Evolutionary conservation across 1,284 basidiomycete genomes (phyloP), one percentile per base, ranked within the genome.

Genomic region (Farysia itapuensis): DNA sequence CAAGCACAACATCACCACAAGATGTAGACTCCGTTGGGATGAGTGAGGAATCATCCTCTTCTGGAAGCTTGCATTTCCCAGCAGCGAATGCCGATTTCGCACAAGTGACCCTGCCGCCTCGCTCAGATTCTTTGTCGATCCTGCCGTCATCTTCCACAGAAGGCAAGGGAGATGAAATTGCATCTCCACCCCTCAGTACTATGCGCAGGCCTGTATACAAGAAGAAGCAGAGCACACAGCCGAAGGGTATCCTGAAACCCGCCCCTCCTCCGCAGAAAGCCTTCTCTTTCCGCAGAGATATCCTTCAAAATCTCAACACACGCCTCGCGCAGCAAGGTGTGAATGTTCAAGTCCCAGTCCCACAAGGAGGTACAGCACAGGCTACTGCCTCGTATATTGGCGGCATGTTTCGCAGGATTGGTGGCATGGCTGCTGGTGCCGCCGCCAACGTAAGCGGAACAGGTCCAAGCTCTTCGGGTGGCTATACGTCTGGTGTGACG

Each of bases 261-360:
- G 59, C 65, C 8, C 56, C 69, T 7, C 56, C 53, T 16, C 69
- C 57, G n/a, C 56, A 53, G 22, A 65, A 72, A 37, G 49, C 65
- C 36, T 72, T 72, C 35, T 70, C 65, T 34, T 61, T 67, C 43
- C 68, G 70, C 16, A 39, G 67, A 33, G 71, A 72, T 33, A 64
- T 72, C 18, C 46, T 74, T 7, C 67, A 73, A 33, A 60, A 45
- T 37, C 52, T 75, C 43, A 74, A 75, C 38, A 60, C 61, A 21
- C 56, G 70, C 20, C 63, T 75, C 9, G 72, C 73, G 6, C 72
- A 73, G 39, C 66, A 71, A 23, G 72, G 72, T n/a, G 64, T 75
- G 22, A 65, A 69, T 34, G 56, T 74, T 5, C 64, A 71, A 30
- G 67, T 75, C 0, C 72, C 73, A 4, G 40, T 72, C 13, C 67